These are phyloP conservation scores for Amanita molliuscula DNA, from an alignment of 768 basidiomycete species.

Conservation along the genomic window DNA sequence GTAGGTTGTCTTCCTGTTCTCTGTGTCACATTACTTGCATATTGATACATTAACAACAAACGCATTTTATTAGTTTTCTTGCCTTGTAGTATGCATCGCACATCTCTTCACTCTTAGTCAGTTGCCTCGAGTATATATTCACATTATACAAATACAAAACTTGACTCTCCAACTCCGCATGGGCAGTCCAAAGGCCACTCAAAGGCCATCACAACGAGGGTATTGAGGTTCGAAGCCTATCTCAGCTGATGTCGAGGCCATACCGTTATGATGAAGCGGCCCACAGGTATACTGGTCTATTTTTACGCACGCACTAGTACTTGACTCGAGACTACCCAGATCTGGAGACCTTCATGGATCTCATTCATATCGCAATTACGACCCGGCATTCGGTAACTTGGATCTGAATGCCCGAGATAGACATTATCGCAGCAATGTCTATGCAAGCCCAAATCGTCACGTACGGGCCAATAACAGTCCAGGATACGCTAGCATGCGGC, in stretches of 20 bases:
- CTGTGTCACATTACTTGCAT: constrained; percentile 4
- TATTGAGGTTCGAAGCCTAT: not conserved
- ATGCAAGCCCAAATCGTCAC: not conserved
- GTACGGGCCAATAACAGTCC: too few relatives aligned
- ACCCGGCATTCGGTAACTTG: not conserved
- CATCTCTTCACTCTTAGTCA: not conserved
- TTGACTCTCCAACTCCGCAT: not conserved
- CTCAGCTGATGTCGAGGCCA: not conserved
- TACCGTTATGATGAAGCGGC: not conserved
- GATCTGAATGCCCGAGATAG: not conserved
- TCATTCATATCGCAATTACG: not conserved
- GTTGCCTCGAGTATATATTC: not conserved
- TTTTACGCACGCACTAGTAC: not conserved
- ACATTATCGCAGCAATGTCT: not conserved
- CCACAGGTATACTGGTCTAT: not conserved
- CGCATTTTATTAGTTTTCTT: constrained; percentile 1
- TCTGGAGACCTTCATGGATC: not conserved
- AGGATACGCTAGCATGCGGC: not conserved
- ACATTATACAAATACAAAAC: constrained; percentile 3
- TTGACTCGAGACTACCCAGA: not conserved
- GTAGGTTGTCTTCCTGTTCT: constrained; percentile 2
- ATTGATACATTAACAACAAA: constrained; percentile 4
- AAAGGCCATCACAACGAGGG: not conserved
- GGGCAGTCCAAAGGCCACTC: not conserved
- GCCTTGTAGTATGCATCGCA: not conserved